Conservation (phyloP, 2,329 filamentous ascomycete species). For the Plenodomus biglobosus region DNA sequence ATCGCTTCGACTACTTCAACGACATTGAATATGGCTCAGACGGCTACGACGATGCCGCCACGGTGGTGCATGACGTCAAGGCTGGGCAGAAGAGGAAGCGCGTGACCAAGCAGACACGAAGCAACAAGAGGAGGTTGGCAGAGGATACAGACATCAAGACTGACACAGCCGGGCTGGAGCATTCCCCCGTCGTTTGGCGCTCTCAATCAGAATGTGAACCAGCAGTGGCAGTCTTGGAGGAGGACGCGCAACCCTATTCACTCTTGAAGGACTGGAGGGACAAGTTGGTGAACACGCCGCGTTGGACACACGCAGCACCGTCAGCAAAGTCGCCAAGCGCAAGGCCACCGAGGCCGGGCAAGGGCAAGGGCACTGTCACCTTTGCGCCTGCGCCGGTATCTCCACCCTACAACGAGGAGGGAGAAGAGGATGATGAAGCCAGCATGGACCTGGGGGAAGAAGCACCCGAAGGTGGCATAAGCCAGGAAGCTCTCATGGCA, state of each 20-base stretch:
- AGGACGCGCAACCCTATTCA: slow-evolving; percentile 41
- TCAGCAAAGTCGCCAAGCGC: slow-evolving; percentile 8
- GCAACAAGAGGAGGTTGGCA: slow-evolving; percentile 30
- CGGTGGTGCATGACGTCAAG: slow-evolving; percentile 24
- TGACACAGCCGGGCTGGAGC: slow-evolving; percentile 13
- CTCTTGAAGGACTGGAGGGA: slow-evolving; percentile 51
- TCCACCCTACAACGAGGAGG: slow-evolving; percentile 16
- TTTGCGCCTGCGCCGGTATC: slow-evolving; percentile 15
- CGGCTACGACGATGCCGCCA: slow-evolving; percentile 49
- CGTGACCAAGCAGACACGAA: slow-evolving; percentile 9
- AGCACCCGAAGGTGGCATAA: slow-evolving; percentile 28
- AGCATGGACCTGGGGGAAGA: slow-evolving; percentile 17
- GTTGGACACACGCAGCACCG: slow-evolving; percentile 26
- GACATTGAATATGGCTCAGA: slow-evolving; percentile 54
- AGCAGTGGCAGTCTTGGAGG: slow-evolving; percentile 28
- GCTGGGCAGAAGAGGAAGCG: slow-evolving; percentile 38
- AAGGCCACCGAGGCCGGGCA: slow-evolving; percentile 9
- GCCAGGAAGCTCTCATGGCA: slow-evolving; percentile 45
- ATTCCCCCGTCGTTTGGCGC: slow-evolving; percentile 41
- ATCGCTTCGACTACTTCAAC: slow-evolving; percentile 52
- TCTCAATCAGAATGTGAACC: slow-evolving; percentile 26
- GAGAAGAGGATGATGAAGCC: slow-evolving; percentile 14
- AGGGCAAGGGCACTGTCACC: slow-evolving; percentile 11
- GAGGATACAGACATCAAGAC: slow-evolving; percentile 2
- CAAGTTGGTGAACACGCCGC: slow-evolving; percentile 36